Evolutionary conservation across 805 yeast species (phyloP).

Genomic region (Cephaloascus fragrans): DNA sequence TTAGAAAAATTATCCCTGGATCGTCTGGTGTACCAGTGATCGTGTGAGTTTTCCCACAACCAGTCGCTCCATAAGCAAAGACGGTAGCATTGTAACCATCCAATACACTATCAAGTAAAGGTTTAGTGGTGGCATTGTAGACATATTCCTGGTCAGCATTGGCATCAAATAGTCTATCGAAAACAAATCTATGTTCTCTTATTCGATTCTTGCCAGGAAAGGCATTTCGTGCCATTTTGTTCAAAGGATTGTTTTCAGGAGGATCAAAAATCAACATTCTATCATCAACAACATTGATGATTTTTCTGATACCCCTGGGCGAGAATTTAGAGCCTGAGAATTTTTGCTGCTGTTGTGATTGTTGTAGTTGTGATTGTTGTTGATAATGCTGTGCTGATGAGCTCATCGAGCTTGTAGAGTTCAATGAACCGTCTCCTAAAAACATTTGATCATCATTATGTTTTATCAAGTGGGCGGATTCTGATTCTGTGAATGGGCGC

Average conservation of each 20-base stretch:
- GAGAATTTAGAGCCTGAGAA: slow-evolving; percentile 7
- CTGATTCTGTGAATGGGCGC: slow-evolving; percentile 66
- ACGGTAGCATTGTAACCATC: slow-evolving; percentile 89
- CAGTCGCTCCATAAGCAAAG: slow-evolving; percentile 96
- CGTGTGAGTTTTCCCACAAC: slow-evolving; percentile 95
- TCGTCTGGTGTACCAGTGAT: slow-evolving; percentile 63
- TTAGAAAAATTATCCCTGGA: slow-evolving; percentile 74
- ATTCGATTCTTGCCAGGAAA: slow-evolving; percentile 36
- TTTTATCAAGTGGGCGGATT: slow-evolving; percentile 36
- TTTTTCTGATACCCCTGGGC: slow-evolving; percentile 52
- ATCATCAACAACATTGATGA: slow-evolving; percentile 76
- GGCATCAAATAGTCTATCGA: slow-evolving; percentile 71
- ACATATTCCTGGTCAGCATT: slow-evolving; percentile 57
- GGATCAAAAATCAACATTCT: slow-evolving; percentile 85
- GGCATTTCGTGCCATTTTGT: slow-evolving; percentile 34
- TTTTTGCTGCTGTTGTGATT: slow-evolving; percentile 6
- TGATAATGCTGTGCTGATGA: slow-evolving; percentile 1
- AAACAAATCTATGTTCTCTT: slow-evolving; percentile 71
- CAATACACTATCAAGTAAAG: slow-evolving; percentile 61
- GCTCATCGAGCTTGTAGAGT: slow-evolving; percentile 8
- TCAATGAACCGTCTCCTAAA: slow-evolving; percentile 46
- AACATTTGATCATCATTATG: slow-evolving; percentile 29
- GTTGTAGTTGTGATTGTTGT: slow-evolving; percentile 3
- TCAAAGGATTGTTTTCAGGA: slow-evolving; percentile 55
- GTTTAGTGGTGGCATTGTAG: slow-evolving; percentile 55